Base-by-base conservation (phyloP, 768 basidiomycete genomes). In the Podaxis mareebaensis region DNA sequence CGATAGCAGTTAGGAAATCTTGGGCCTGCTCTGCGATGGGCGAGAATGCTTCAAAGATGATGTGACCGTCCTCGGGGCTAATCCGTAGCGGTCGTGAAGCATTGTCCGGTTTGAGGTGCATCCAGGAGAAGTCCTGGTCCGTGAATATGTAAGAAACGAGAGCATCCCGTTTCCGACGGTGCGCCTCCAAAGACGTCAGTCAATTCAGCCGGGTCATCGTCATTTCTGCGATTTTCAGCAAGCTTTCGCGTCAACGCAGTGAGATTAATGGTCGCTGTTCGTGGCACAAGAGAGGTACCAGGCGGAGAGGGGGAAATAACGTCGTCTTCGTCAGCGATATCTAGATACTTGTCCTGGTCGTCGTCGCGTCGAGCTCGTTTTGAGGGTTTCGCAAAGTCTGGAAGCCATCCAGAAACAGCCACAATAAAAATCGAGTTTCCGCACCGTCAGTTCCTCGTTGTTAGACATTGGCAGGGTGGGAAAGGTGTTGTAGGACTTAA, bases 1-100 rank as follows among this genome's bases (percentile, higher is more conserved):
- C 93, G 54, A 99, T 99, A 42, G 97, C 96, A 51, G 96, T 93
- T 49, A 99, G 83, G 71, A 99, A 99, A 73, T 99, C 97, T 75
- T 99, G 97, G 3, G 97, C 97, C 76, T 96, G 95, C 71, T 96
- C 95, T 24, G 96, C 95, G 65, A 99, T 95, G 4, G 97, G 95
- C 24, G 94, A 95, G 75, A 99, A 99, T 0, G 94, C 95, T 76
- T 99, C 97, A 36, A 99, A 86, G 64, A 99, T 99, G 69, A 99
- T 98, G 67, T 91, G 88, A 0, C 90, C 90, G 71, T 94, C 91
- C 67, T 93, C 90, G 3, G 95, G 94, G 68, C 90, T 93, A 66
- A 99, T 98, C 96, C 96, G 99, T n/a, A 98, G 78, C 15, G 97
- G 97, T 52, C 97, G 87, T 4, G 93, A 90, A 36, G 87, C 82